Base-by-base conservation (phyloP, 2,329 filamentous ascomycete species). In the Epichloe sibirici region DNA sequence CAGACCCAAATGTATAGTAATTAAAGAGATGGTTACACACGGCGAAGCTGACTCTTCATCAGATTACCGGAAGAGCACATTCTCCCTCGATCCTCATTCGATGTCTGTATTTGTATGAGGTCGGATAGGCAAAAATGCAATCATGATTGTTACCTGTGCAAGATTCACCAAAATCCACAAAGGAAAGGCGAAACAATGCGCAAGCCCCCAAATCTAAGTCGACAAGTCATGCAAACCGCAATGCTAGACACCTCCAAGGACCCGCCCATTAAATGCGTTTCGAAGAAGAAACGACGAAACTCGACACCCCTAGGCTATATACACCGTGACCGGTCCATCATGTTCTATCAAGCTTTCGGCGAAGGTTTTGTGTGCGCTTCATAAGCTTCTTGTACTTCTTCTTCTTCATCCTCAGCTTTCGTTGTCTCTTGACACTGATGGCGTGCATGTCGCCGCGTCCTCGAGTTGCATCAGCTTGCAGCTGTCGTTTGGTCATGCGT, bases 371-470 rank as follows among this genome's bases (percentile, higher is more conserved):
- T 65, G 91, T 96, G 71, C 83, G 81, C 77, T 86, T 88, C 87
- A 95, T 90, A 61, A 97, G 76, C 82, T 98, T 98, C 90, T 96
- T 97, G 73, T 95, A 95, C 83, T 98, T 98, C 81, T 97, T 91
- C 82, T 97, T 98, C 87, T 98, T 98, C 90, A 98, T 98, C 82
- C 90, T 95, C 65, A 96, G 74, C 74, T 93, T 94, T 66, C 90
- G 78, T 71, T 95, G 89, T 69, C 93, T 80, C 77, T 85, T 90
- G 61, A 96, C 91, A 65, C 88, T 95, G 66, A 98, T 89, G 57
- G 89, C 81, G 56, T 84, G 73, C 85, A 95, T 90, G 60, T 73
- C 69, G 53, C 68, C 69, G 58, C 71, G 72, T 51, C 71, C 70
- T 57, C 75, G 71, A 49, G 72, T 71, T 52, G 81, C 75, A 57